phyloP scores from a whole-genome alignment of 1,284 basidiomycete genomes.

The Ustilago trichophora region DNA sequence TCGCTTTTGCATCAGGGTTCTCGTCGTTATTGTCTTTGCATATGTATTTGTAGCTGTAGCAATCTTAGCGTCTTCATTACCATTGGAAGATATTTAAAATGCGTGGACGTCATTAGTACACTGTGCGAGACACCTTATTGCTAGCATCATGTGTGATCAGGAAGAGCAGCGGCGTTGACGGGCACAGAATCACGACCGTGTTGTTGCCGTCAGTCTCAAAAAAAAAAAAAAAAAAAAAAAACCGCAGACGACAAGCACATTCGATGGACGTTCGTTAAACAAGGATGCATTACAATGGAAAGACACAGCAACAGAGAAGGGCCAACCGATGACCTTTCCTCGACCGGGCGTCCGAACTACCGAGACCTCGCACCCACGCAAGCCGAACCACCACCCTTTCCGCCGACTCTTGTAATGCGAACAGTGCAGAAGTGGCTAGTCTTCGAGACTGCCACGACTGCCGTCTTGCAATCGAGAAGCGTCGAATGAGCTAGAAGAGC shows the following conservation, averaged over 20 bases:
- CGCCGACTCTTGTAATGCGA: not conserved
- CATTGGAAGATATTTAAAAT: too few relatives aligned
- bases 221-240: too few relatives aligned
- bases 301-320: not conserved
- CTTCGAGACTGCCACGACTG: slow-evolving; percentile 18
- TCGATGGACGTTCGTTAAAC: not conserved
- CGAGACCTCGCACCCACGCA: not conserved
- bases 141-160: too few relatives aligned
- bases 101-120: too few relatives aligned
- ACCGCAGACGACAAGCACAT: too few relatives aligned
- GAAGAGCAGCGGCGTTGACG: too few relatives aligned
- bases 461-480: not conserved
- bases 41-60: slow-evolving; percentile 22
- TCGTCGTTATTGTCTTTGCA: not conserved
- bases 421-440: slow-evolving; percentile 7
- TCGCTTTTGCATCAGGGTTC: not conserved
- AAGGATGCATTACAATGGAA: not conserved
- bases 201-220: too few relatives aligned
- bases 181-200: too few relatives aligned
- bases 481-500: not conserved
- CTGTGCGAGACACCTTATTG: too few relatives aligned
- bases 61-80: not conserved
- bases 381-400: not conserved
- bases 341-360: slow-evolving; percentile 34
- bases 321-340: not conserved